phyloP scores from a whole-genome alignment of 345 rosid species.

The Zanthoxylum bungeanum region DNA sequence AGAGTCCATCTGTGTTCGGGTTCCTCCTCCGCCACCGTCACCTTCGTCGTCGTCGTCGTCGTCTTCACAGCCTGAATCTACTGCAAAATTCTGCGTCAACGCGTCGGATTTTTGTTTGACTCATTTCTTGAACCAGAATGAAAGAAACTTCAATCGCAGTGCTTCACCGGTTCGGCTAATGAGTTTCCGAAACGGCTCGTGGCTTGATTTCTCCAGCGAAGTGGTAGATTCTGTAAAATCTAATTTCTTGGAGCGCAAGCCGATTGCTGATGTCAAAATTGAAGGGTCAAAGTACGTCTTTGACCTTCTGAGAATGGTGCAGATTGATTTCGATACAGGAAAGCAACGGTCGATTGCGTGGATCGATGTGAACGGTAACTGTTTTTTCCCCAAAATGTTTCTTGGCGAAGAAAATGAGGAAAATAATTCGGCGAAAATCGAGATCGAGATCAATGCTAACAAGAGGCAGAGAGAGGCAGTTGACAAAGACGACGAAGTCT shows the following conservation, averaged over 20 bases:
- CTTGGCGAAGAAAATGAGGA: constrained; percentile 13
- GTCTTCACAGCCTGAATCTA: background rate
- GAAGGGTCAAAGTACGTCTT: constrained; percentile 35
- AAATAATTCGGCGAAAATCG: constrained; percentile 1
- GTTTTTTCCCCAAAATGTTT: constrained; percentile 35
- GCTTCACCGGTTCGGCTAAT: constrained; percentile 32
- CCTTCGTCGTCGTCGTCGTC: background rate
- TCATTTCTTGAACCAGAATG: constrained; percentile 15
- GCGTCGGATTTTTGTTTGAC: background rate
- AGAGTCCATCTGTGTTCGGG: constrained; percentile 14
- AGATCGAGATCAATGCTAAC: constrained; percentile 16
- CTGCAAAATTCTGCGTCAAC: background rate
- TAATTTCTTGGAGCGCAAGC: constrained; percentile 28
- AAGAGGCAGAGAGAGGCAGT: constrained; percentile 29
- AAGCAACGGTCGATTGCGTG: constrained; percentile 41
- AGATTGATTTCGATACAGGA: constrained; percentile 34
- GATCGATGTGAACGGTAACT: constrained; percentile 40
- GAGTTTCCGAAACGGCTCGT: constrained; percentile 30
- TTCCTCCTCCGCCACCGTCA: background rate
- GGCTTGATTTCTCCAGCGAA: constrained; percentile 32
- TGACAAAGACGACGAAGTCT: constrained; percentile 30
- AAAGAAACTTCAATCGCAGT: constrained; percentile 28
- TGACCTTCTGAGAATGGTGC: constrained; percentile 44
- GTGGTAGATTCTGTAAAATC: constrained; percentile 21
- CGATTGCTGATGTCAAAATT: constrained; percentile 22